These are phyloP conservation scores for Termitomyces sp. DNA, from an alignment of 768 basidiomycete genomes.

Conservation along the genomic window DNA sequence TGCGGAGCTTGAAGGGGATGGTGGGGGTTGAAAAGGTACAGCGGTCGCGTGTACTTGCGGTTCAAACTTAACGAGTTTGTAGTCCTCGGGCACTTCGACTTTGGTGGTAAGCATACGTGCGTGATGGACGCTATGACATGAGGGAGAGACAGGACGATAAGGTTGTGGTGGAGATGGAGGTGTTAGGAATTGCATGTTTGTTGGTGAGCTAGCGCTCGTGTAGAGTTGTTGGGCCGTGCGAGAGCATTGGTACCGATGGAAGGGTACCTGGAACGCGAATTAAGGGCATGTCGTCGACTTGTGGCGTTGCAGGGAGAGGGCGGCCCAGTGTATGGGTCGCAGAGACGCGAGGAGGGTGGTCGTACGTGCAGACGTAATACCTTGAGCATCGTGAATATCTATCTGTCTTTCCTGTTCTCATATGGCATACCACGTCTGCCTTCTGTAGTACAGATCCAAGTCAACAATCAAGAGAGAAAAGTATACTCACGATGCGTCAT, in stretches of 20 bases:
- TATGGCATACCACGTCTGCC: slow-evolving; percentile 3
- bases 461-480: neutral
- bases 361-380: too few relatives aligned
- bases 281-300: too few relatives aligned
- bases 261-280: neutral
- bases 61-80: neutral
- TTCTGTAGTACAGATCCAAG: neutral
- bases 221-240: slow-evolving; percentile 15
- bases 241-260: neutral
- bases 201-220: slow-evolving; percentile 6
- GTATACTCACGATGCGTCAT: slow-evolving; percentile 14
- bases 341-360: too few relatives aligned
- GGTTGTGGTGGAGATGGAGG: slow-evolving; percentile 4
- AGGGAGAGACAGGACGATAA: neutral
- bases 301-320: too few relatives aligned
- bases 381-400: neutral
- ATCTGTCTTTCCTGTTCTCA: too few relatives aligned
- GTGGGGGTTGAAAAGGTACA: neutral
- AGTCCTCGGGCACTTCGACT: neutral
- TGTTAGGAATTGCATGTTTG: neutral
- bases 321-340: too few relatives aligned
- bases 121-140: neutral
- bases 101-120: neutral
- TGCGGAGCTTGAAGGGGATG: neutral
- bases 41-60: neutral